Percentiles rank a stretch among this genome's conserved stretches.
phyloP scores from a whole-genome alignment of 2,329 filamentous ascomycete genomes.

The Penicillium frequentans region DNA sequence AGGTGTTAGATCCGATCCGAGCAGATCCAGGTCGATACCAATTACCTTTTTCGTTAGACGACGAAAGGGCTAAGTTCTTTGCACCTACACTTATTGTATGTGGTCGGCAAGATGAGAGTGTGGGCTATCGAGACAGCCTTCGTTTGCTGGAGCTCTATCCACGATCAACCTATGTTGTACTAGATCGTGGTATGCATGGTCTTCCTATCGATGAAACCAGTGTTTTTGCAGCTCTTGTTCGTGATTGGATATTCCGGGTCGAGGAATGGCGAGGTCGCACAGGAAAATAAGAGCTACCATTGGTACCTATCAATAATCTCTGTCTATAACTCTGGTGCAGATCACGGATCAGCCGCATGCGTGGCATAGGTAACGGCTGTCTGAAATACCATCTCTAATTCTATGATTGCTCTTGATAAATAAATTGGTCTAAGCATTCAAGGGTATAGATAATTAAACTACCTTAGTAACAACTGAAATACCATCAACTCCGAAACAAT shows the following conservation, averaged over 20 bases:
- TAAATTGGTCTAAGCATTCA: too few species aligned
- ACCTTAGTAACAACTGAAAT: background rate
- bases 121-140: conserved; percentile 31
- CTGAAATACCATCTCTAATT: too few species aligned
- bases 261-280: conserved; percentile 20
- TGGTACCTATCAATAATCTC: too few species aligned
- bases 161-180: conserved; percentile 24
- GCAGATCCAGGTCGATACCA: conserved; percentile 26
- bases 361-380: too few species aligned
- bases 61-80: conserved; percentile 19
- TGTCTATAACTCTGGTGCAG: too few species aligned
- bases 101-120: conserved; percentile 27
- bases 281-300: too few species aligned
- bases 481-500: background rate
- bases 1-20: conserved; percentile 27
- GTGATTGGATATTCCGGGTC: conserved; percentile 27
- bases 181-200: conserved; percentile 28
- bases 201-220: conserved; percentile 28
- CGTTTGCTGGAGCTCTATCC: conserved; percentile 30
- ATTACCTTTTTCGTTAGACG: conserved; percentile 20
- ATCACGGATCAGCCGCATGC: too few species aligned
- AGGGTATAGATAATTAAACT: too few species aligned
- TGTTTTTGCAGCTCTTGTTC: conserved; percentile 29
- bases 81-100: conserved; percentile 30
- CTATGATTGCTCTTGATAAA: too few species aligned